Conservation (phyloP, 352 stramenopile species). For the Pilasporangium apinafurcum region DNA sequence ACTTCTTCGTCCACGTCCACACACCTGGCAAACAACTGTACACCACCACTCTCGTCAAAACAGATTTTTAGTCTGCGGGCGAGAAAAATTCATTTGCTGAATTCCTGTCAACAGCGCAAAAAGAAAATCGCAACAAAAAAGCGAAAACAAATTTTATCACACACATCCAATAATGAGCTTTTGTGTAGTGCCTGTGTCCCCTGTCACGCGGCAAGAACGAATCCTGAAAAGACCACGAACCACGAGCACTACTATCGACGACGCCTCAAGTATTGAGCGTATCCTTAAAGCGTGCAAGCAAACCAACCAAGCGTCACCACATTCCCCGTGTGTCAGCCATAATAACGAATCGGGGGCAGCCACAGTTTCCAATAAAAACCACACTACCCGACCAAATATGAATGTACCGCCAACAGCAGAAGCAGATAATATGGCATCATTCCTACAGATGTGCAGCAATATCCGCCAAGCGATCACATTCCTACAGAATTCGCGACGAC, state of each 20-base stretch:
- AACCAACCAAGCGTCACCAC: constrained; percentile 35
- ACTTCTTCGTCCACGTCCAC: too few species aligned
- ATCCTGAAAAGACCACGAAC: constrained; percentile 56
- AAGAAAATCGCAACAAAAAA: too few species aligned
- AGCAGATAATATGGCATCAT: constrained; percentile 18
- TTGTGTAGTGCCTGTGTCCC: constrained; percentile 34
- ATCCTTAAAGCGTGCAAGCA: constrained; percentile 65
- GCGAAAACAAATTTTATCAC: neutral
- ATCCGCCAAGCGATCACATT: constrained; percentile 70
- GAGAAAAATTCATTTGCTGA: too few species aligned
- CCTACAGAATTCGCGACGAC: constrained; percentile 65
- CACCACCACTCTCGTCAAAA: too few species aligned
- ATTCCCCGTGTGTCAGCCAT: too few species aligned
- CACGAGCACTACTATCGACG: constrained; percentile 24
- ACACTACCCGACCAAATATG: too few species aligned
- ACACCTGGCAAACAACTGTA: too few species aligned
- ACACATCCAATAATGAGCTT: constrained; percentile 40
- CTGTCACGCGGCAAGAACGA: constrained; percentile 16
- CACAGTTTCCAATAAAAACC: too few species aligned
- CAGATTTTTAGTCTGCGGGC: too few species aligned
- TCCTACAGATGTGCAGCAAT: constrained; percentile 45
- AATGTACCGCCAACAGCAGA: constrained; percentile 22
- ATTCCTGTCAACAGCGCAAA: too few species aligned
- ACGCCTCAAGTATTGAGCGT: constrained; percentile 40
- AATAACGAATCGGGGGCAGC: too few species aligned